A percentile compares a stretch with the other conserved stretches of the same genome.
Conservation (phyloP, 2,329 filamentous ascomycete genomes). For the Paramyrothecium sp. region DNA sequence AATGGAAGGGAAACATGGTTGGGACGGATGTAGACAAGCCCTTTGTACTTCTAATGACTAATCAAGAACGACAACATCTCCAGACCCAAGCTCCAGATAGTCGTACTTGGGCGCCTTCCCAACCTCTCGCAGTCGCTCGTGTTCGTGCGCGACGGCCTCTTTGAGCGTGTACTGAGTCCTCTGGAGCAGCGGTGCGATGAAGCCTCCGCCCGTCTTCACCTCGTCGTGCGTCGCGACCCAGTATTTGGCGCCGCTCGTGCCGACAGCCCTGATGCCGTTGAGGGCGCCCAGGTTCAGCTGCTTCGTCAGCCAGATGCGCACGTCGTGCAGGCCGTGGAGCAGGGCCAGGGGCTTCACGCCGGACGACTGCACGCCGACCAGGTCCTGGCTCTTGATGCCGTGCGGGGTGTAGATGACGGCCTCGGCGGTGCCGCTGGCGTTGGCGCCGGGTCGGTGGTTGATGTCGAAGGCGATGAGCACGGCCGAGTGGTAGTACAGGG, state of each 20-base stretch:
- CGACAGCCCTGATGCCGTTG: slow-evolving; percentile 58
- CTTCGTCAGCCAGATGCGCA: slow-evolving; percentile 45
- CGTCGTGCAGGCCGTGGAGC: slow-evolving; percentile 63
- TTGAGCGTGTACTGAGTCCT: slow-evolving; percentile 41
- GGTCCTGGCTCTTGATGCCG: slow-evolving; percentile 48
- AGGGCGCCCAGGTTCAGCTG: slow-evolving; percentile 64
- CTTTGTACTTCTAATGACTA: slow-evolving; percentile 16
- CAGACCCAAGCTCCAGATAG: slow-evolving; percentile 55
- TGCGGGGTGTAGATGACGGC: slow-evolving; percentile 65
- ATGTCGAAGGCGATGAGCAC: slow-evolving; percentile 54
- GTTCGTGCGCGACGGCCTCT: slow-evolving; percentile 38
- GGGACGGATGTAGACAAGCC: not conserved
- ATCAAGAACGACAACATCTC: slow-evolving; percentile 50
- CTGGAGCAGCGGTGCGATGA: slow-evolving; percentile 52
- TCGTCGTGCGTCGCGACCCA: slow-evolving; percentile 69
- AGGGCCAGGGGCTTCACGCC: slow-evolving; percentile 54
- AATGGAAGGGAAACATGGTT: slow-evolving; percentile 10
- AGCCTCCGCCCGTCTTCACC: slow-evolving; percentile 55
- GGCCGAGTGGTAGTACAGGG: slow-evolving; percentile 61
- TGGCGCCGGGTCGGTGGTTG: slow-evolving; percentile 9
- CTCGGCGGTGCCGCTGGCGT: slow-evolving; percentile 36
- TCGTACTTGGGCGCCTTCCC: slow-evolving; percentile 35
- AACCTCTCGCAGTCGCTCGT: slow-evolving; percentile 15
- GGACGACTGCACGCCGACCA: slow-evolving; percentile 39
- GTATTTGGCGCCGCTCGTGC: slow-evolving; percentile 52